phyloP scores from a whole-genome alignment of 1,284 basidiomycete species.

The Boletus semigastroideus region DNA sequence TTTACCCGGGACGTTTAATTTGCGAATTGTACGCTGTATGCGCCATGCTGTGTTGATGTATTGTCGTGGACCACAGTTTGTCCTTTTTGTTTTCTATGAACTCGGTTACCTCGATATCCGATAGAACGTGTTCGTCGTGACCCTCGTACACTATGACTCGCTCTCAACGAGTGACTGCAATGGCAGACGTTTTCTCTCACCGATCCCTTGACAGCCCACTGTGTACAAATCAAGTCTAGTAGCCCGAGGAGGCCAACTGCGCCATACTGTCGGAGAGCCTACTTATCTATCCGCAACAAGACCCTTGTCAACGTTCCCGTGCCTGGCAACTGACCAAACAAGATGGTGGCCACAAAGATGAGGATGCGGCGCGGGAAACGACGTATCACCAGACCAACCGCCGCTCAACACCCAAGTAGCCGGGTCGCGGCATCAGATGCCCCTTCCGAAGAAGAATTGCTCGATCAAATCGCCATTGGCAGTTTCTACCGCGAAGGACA shows the following conservation, averaged over 20 bases:
- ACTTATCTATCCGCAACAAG: slow-evolving; percentile 1
- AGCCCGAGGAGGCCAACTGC: not conserved
- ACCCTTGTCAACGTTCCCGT: slow-evolving; percentile 9
- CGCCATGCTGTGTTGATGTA: slow-evolving; percentile 11
- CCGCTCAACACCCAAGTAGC: slow-evolving; percentile 7
- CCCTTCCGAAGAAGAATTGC: not conserved
- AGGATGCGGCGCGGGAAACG: not conserved
- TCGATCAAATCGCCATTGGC: slow-evolving; percentile 1
- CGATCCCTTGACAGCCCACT: not conserved
- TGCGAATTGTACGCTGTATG: slow-evolving; percentile 1
- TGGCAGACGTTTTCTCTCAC: not conserved
- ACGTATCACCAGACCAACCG: slow-evolving; percentile 1
- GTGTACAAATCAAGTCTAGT: slow-evolving; percentile 1
- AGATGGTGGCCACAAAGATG: not conserved
- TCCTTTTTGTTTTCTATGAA: not conserved
- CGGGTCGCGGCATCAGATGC: not conserved
- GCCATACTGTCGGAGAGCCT: slow-evolving; percentile 4
- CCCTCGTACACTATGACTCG: not conserved
- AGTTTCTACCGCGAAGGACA: slow-evolving; percentile 29
- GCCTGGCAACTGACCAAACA: slow-evolving; percentile 19
- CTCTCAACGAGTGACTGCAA: not conserved
- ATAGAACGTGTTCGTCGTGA: not conserved
- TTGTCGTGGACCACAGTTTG: not conserved
- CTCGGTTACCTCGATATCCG: slow-evolving; percentile 11
- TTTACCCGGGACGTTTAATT: slow-evolving; percentile 1